Percentiles rank a stretch among this genome's conserved stretches.
Evolutionary conservation across 2,329 filamentous ascomycete genomes (phyloP).

Genomic region (Hypomyces rosellus): DNA sequence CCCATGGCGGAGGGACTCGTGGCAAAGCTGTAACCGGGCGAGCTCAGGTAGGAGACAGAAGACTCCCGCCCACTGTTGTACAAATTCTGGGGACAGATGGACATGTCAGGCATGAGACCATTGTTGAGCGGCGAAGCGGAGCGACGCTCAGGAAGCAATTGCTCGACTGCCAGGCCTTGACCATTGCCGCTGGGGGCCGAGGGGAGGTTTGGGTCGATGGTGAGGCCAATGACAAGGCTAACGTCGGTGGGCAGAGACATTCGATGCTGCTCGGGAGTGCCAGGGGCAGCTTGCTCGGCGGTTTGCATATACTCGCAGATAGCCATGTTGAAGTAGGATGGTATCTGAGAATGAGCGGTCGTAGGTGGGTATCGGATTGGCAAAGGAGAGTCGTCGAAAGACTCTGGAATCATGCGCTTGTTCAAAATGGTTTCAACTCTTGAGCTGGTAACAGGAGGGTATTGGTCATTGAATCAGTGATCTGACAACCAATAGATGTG

Average conservation of each 20-base stretch:
- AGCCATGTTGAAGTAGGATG: background rate
- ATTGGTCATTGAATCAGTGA: background rate
- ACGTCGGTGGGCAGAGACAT: no score
- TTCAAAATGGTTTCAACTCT: background rate
- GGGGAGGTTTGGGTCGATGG: no score
- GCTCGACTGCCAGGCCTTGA: no score
- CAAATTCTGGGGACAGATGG: background rate
- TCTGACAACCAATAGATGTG: background rate
- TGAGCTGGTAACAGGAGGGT: background rate
- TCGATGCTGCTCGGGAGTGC: no score
- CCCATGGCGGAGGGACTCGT: slow-evolving; percentile 6
- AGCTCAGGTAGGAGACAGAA: background rate
- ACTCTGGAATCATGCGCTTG: background rate
- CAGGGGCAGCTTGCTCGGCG: no score
- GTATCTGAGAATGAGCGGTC: background rate
- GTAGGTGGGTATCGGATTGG: no score
- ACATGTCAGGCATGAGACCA: no score
- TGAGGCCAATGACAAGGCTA: no score
- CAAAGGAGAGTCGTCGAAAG: background rate
- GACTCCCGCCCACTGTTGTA: background rate
- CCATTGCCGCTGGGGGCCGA: no score
- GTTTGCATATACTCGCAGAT: background rate
- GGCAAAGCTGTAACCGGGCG: slow-evolving; percentile 2
- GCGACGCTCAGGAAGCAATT: no score
- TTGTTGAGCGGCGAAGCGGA: no score